Evolutionary conservation across 2,329 filamentous ascomycete species (phyloP), one percentile per base, ranked within the genome.

Genomic region (Nemania sp.): DNA sequence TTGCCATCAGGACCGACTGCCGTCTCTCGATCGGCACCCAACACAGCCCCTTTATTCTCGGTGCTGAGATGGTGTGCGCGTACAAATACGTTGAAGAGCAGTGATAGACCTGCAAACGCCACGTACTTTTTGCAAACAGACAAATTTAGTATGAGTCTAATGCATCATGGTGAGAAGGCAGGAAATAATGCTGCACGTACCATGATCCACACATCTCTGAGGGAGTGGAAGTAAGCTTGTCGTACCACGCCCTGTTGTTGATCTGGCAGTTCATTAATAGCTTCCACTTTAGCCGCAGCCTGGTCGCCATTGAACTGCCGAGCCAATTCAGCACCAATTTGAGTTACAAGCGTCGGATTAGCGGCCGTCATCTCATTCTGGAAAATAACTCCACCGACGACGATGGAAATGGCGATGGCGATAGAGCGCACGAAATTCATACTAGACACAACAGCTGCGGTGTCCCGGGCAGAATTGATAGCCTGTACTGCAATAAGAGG

Each of bases 401-500:
- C 88, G 65, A 90, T 82, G 10, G 86, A 86, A 26, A 89, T 82
- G 49, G 86, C 82, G 0, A 86, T 86, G 3, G 85, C 83, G 41
- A 90, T 79, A 73, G 88, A 86, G 27, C 89, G 84, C 47, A 88
- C 77, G 74, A 91, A 91, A 11, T 82, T 81, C 74, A 89, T 89
- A 2, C 88, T 89, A 0, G 87, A 85, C 0, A 89, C 90, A 15
- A 88, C 89, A 1, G 87, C 85, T 1, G 88, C 89, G 60, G 90
- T 87, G 64, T 92, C 54, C 11, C 82, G 79, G 6, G 84, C 85
- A 18, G 83, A 81, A 45, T 92, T 87, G 13, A 85, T 86, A 2
- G 87, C 85, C 73, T 93, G 91, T 5, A 93, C 83, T 0, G 88
- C 87, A 43, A 91, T 85, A 26, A 91, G 80, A 0, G 88, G 89